These are phyloP conservation scores for Talaromyces amestolkiae DNA, from an alignment of 2,329 filamentous ascomycete species.

Conservation along the genomic window DNA sequence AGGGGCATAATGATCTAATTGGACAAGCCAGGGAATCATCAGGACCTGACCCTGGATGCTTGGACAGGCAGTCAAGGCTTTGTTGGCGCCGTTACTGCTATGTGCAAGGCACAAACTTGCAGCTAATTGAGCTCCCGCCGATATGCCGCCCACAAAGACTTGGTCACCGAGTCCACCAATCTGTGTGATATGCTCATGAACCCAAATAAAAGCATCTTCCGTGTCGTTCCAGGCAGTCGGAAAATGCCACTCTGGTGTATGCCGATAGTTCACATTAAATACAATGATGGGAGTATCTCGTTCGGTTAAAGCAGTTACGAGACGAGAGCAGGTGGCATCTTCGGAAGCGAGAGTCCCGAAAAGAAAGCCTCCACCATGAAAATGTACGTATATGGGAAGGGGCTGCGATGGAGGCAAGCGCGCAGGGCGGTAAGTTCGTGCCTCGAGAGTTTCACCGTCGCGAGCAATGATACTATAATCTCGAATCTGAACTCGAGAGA, in stretches of 20 bases:
- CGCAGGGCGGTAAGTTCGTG: constrained; percentile 4
- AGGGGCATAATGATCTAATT: background rate
- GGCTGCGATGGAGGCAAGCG: background rate
- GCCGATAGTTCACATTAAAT: background rate
- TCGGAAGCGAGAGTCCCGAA: constrained; percentile 4
- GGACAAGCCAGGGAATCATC: constrained; percentile 4
- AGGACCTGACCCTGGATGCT: background rate
- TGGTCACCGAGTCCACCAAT: background rate
- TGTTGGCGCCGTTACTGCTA: background rate
- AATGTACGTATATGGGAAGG: constrained; percentile 1
- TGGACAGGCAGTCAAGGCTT: background rate
- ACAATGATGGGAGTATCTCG: background rate
- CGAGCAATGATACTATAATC: background rate
- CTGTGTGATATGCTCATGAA: background rate
- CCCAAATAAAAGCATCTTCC: background rate
- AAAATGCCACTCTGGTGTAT: background rate
- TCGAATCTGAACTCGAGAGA: background rate
- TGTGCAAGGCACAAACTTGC: background rate
- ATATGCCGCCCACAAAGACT: background rate
- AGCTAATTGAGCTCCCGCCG: background rate
- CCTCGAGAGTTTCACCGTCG: background rate
- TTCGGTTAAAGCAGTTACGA: background rate
- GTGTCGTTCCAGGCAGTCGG: background rate
- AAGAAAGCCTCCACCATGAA: constrained; percentile 9
- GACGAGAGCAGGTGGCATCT: constrained; percentile 5